These are phyloP conservation scores for Cryptosporidium tyzzeri DNA, from an alignment of 169 alveolate genomes.

Conservation along the genomic window DNA sequence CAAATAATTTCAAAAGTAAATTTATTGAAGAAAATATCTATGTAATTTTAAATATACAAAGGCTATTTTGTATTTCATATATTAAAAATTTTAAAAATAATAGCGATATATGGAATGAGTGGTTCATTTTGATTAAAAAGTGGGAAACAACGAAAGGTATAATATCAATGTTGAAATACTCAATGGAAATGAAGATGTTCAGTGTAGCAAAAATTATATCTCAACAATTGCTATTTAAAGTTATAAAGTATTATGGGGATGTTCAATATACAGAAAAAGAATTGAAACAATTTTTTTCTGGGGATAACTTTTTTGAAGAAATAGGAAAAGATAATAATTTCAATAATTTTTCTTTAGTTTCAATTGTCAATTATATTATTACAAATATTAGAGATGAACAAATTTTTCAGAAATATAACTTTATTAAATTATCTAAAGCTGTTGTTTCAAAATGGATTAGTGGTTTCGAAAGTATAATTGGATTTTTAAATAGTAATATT, in stretches of 20 bases:
- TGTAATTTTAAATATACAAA: constrained; percentile 9
- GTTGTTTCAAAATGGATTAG: neutral
- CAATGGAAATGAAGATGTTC: constrained; percentile 5
- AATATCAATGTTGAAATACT: constrained; percentile 1
- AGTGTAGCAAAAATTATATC: constrained; percentile 29
- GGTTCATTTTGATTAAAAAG: constrained; percentile 9
- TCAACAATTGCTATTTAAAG: neutral
- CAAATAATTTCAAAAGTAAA: constrained; percentile 40
- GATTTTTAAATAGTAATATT: neutral
- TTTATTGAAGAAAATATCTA: constrained; percentile 47
- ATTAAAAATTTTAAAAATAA: constrained; percentile 1
- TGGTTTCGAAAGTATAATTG: neutral
- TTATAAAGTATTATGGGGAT: neutral
- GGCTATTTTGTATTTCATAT: constrained; percentile 12
- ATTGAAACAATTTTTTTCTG: neutral
- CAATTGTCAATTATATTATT: neutral
- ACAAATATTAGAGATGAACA: constrained; percentile 2
- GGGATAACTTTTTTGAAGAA: constrained; percentile 2
- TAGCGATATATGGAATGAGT: constrained; percentile 27
- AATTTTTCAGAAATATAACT: neutral
- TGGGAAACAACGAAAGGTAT: constrained; percentile 18
- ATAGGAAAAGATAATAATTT: neutral
- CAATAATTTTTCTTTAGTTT: constrained; percentile 6
- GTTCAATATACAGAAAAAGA: neutral
- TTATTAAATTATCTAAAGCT: neutral